Percentiles rank a stretch among this genome's conserved stretches.
Conservation (phyloP, 2,329 filamentous ascomycete genomes). For the Ceratocystiopsis brevicomis region DNA sequence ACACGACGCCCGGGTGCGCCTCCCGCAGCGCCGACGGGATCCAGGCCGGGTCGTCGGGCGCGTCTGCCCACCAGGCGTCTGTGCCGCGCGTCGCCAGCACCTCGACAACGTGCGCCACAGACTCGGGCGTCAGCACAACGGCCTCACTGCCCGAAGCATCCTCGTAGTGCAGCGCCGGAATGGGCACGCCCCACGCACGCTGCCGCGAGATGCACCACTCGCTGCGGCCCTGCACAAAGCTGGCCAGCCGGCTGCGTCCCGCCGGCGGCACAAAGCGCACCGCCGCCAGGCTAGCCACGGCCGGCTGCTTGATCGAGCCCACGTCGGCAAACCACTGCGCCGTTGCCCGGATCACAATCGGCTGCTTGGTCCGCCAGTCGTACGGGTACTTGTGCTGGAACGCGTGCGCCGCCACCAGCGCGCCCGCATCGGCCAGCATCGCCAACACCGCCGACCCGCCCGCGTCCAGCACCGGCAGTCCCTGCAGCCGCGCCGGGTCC, state of each 20-base stretch:
- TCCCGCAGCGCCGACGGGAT: slow-evolving; percentile 42
- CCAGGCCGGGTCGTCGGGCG: slow-evolving; percentile 58
- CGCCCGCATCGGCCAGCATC: slow-evolving; percentile 39
- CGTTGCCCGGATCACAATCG: slow-evolving; percentile 78
- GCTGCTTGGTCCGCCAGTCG: slow-evolving; percentile 90
- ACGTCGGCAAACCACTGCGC: slow-evolving; percentile 98
- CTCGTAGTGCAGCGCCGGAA: slow-evolving; percentile 72
- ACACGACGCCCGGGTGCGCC: slow-evolving; percentile 27
- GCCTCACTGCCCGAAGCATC: slow-evolving; percentile 29
- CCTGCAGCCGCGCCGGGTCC: slow-evolving; percentile 44
- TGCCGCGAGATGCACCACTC: slow-evolving; percentile 98
- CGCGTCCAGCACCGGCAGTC: slow-evolving; percentile 38
- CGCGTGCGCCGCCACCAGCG: slow-evolving; percentile 49
- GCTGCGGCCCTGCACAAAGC: slow-evolving; percentile 70
- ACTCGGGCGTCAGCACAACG: slow-evolving; percentile 60
- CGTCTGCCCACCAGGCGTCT: slow-evolving; percentile 91
- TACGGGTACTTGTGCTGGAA: slow-evolving; percentile 91
- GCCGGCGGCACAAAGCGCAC: slow-evolving; percentile 64
- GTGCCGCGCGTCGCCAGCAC: slow-evolving; percentile 60
- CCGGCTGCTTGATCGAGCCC: slow-evolving; percentile 56
- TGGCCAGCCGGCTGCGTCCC: slow-evolving; percentile 57
- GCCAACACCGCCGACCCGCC: slow-evolving; percentile 35
- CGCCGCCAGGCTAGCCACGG: slow-evolving; percentile 47
- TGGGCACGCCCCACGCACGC: slow-evolving; percentile 89
- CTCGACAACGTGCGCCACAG: slow-evolving; percentile 67